Conservation (phyloP, 176 grass and related monocot species). For the Musa schizocarpa region DNA sequence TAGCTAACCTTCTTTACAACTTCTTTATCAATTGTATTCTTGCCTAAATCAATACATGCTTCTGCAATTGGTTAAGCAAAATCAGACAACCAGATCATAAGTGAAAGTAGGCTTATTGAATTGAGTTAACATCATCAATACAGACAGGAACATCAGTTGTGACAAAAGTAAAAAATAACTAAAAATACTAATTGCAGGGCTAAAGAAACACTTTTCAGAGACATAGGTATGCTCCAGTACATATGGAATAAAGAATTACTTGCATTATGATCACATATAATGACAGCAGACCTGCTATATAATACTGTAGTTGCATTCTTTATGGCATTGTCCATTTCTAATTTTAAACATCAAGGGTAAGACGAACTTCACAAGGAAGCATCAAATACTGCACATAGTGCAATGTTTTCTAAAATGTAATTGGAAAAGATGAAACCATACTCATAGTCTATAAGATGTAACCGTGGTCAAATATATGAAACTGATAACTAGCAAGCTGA, state of each 20-base stretch:
- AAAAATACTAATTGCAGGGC: not conserved
- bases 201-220: not conserved
- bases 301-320: not conserved
- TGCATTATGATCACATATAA: no score
- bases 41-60: constrained; percentile 63
- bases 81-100: not conserved
- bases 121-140: constrained; percentile 1
- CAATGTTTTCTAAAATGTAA: not conserved
- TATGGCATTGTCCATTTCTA: not conserved
- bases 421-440: not conserved
- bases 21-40: constrained; percentile 58
- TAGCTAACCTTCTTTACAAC: constrained; percentile 57
- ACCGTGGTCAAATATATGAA: not conserved
- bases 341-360: not conserved
- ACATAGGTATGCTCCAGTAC: not conserved
- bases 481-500: constrained; percentile 7
- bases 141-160: not conserved
- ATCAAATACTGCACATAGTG: not conserved
- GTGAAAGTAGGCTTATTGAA: not conserved
- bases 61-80: constrained; percentile 32
- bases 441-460: not conserved
- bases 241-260: no score
- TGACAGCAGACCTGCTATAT: not conserved
- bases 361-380: not conserved
- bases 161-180: not conserved